Conservation (phyloP, 768 basidiomycete species). For the Pleurotus djamor region DNA sequence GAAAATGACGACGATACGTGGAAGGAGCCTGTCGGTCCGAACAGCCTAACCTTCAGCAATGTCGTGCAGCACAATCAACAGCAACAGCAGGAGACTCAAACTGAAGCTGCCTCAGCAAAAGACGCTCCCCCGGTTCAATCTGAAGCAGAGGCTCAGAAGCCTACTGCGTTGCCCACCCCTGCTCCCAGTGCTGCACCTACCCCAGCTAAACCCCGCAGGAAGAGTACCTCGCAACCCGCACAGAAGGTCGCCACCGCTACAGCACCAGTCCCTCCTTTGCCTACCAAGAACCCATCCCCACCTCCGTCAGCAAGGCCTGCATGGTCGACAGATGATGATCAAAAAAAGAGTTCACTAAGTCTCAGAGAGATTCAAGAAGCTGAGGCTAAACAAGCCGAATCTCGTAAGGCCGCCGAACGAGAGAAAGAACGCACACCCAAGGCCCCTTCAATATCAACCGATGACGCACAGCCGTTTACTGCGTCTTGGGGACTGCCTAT, state of each 20-base stretch:
- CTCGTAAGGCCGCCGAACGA: constrained; percentile 70
- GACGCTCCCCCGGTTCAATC: constrained; percentile 5
- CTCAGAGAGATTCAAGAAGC: constrained; percentile 95
- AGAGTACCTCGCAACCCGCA: constrained; percentile 12
- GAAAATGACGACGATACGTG: constrained; percentile 44
- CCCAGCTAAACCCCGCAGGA: constrained; percentile 15
- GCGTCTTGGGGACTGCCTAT: constrained; percentile 86
- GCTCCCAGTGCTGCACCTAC: constrained; percentile 13
- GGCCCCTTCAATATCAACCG: constrained; percentile 36
- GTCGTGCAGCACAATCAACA: constrained; percentile 59
- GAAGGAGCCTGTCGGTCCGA: constrained; percentile 36
- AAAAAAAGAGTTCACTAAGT: constrained; percentile 61
- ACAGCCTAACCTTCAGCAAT: constrained; percentile 56
- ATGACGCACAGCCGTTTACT: constrained; percentile 61
- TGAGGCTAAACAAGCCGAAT: constrained; percentile 80
- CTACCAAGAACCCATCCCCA: constrained; percentile 17
- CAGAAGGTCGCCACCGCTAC: constrained; percentile 13
- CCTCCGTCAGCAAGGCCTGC: constrained; percentile 31
- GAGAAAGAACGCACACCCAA: constrained; percentile 66
- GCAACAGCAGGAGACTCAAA: constrained; percentile 29
- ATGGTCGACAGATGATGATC: constrained; percentile 72
- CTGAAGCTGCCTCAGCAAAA: constrained; percentile 7
- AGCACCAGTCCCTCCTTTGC: constrained; percentile 13
- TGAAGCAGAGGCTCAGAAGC: constrained; percentile 11
- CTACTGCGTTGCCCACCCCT: constrained; percentile 8